Evolutionary conservation across 192 early-diverging fungal genomes (phyloP).

Genomic region (Backusella westeae): DNA sequence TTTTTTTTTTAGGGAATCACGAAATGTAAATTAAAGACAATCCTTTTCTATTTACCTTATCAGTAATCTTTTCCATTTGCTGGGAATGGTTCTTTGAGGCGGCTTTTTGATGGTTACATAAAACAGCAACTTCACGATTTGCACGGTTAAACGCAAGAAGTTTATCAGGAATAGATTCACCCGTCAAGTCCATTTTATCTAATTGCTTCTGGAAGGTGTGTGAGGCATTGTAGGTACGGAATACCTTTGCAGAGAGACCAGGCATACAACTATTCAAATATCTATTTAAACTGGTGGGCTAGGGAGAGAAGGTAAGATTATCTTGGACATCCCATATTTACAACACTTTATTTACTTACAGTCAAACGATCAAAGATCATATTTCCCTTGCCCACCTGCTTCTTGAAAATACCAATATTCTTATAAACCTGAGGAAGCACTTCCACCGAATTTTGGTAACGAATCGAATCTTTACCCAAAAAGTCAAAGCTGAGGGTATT

Average conservation of each 20-base stretch:
- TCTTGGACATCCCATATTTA: neutral
- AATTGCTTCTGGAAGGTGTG: conserved; percentile 91
- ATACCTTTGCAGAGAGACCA: conserved; percentile 96
- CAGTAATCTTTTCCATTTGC: conserved; percentile 77
- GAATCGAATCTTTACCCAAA: conserved; percentile 97
- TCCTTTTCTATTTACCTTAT: conserved; percentile 56
- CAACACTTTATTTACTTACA: conserved; percentile 42
- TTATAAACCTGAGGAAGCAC: conserved; percentile 92
- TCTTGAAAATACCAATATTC: conserved; percentile 89
- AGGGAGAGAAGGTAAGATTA: neutral
- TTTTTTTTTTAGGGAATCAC: neutral
- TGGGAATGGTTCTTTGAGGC: conserved; percentile 77
- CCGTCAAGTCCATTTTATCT: conserved; percentile 56
- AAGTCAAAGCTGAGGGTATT: conserved; percentile 93
- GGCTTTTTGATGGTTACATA: conserved; percentile 97
- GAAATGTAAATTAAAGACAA: too few species aligned
- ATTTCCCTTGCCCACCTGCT: conserved; percentile 72
- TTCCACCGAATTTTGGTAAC: conserved; percentile 82
- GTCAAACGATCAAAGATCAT: conserved; percentile 90
- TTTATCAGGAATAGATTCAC: conserved; percentile 80
- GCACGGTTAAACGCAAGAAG: conserved; percentile 91
- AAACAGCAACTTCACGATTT: conserved; percentile 92
- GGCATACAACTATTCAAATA: conserved; percentile 84
- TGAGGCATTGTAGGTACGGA: conserved; percentile 98
- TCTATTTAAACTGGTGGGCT: conserved; percentile 85